Evolutionary conservation across 2,329 filamentous ascomycete species (phyloP).

Genomic region (Phaeosphaeriaceae sp.): DNA sequence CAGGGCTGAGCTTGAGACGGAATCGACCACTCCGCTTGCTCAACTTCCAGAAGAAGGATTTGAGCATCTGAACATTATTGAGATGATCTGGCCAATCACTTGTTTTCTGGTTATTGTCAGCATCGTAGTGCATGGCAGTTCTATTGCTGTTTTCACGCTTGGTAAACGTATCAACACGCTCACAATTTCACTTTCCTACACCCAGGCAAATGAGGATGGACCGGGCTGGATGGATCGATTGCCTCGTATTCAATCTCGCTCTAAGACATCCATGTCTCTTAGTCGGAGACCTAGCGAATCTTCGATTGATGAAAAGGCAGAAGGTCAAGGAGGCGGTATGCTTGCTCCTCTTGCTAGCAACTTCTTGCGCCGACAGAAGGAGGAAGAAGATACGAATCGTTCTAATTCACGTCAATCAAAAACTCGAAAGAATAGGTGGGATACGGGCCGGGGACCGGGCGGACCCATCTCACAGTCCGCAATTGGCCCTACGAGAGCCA

Average conservation of each 20-base stretch:
- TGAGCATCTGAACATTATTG: conserved; percentile 73
- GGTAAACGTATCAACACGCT: conserved; percentile 98
- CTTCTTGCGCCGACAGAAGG: conserved; percentile 79
- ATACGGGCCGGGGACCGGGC: conserved; percentile 74
- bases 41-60: conserved; percentile 63
- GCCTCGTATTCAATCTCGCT: conserved; percentile 81
- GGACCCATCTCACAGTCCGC: conserved; percentile 90
- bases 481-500: conserved; percentile 70
- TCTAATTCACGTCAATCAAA: conserved; percentile 57
- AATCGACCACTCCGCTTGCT: conserved; percentile 74
- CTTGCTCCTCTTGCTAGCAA: conserved; percentile 75
- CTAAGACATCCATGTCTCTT: conserved; percentile 77
- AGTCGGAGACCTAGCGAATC: conserved; percentile 65
- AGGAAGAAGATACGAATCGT: conserved; percentile 73
- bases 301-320: conserved; percentile 64
- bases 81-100: conserved; percentile 93
- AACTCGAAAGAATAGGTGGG: conserved; percentile 72
- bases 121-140: conserved; percentile 96
- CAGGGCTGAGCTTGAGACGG: conserved; percentile 84
- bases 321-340: conserved; percentile 67
- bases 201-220: conserved; percentile 83
- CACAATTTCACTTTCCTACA: conserved; percentile 95
- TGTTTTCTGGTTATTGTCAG: conserved; percentile 94
- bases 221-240: conserved; percentile 95
- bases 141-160: conserved; percentile 94